Conservation (phyloP, 495 filamentous ascomycete genomes). For the Trichoderma erinaceum region DNA sequence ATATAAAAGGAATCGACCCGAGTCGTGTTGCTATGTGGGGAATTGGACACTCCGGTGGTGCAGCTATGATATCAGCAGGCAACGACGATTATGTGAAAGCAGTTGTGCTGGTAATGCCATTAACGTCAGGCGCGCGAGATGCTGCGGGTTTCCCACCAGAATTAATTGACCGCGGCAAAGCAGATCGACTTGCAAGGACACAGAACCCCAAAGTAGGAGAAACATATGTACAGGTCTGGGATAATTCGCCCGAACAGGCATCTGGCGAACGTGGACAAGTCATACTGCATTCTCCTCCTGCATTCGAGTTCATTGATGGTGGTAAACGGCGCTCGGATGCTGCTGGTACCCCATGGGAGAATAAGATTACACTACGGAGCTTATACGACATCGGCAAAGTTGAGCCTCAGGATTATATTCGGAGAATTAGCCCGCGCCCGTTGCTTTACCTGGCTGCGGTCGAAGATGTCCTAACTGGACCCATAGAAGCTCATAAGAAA, state of each 20-base stretch:
- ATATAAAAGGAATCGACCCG: conserved; percentile 2
- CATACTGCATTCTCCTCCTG: conserved; percentile 12
- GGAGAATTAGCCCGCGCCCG: conserved; percentile 15
- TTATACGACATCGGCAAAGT: conserved; percentile 19
- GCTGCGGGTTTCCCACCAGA: conserved; percentile 10
- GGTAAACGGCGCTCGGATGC: conserved; percentile 12
- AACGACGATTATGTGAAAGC: conserved; percentile 19
- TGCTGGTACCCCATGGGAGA: conserved; percentile 18
- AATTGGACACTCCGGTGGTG: conserved; percentile 17
- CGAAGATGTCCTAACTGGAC: conserved; percentile 17
- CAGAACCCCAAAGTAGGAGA: neutral
- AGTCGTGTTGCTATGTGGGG: conserved; percentile 18
- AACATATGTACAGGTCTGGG: conserved; percentile 15
- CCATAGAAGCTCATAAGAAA: conserved; percentile 17
- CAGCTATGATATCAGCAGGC: conserved; percentile 19
- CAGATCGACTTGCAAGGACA: conserved; percentile 1
- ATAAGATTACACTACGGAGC: conserved; percentile 16
- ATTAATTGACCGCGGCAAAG: neutral
- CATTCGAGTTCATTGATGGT: conserved; percentile 15
- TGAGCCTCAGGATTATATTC: conserved; percentile 16
- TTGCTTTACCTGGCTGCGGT: conserved; percentile 18
- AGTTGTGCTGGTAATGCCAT: conserved; percentile 19
- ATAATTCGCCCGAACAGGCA: conserved; percentile 12
- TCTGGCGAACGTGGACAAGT: conserved; percentile 1
- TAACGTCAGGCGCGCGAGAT: conserved; percentile 18